A percentile compares a stretch with the other conserved stretches of the same genome.
phyloP scores from a whole-genome alignment of 495 filamentous ascomycete species.

The Aspergillus cristatus region DNA sequence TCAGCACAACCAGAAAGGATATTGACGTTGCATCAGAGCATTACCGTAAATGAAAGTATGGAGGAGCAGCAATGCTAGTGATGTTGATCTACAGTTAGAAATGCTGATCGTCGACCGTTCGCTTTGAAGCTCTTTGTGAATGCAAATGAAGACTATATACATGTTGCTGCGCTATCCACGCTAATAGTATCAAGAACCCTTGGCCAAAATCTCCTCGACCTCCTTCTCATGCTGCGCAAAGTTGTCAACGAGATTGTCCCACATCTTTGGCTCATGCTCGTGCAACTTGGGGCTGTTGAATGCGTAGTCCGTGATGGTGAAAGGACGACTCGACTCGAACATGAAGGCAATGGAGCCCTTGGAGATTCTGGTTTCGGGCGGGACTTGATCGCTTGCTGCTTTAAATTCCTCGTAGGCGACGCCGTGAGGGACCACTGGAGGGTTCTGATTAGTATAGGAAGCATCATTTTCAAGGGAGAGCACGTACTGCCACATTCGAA shows the following conservation, averaged over 20 bases:
- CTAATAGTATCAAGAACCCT: too few relatives aligned
- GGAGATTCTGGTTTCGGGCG: slow-evolving; percentile 39
- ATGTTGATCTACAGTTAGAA: too few relatives aligned
- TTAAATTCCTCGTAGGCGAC: slow-evolving; percentile 58
- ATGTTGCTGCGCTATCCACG: too few relatives aligned
- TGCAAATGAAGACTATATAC: too few relatives aligned
- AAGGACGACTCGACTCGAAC: slow-evolving; percentile 45
- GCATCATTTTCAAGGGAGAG: background rate
- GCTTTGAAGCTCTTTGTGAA: too few relatives aligned
- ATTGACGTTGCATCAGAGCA: too few relatives aligned
- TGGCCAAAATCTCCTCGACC: slow-evolving; percentile 32
- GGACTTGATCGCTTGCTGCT: slow-evolving; percentile 38
- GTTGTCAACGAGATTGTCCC: slow-evolving; percentile 45
- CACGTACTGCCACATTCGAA: slow-evolving; percentile 47
- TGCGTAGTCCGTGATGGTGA: slow-evolving; percentile 44
- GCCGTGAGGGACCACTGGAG: slow-evolving; percentile 44
- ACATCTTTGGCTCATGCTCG: slow-evolving; percentile 49
- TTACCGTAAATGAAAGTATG: too few relatives aligned
- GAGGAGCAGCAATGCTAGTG: too few relatives aligned
- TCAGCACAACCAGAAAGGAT: too few relatives aligned
- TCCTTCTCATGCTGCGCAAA: slow-evolving; percentile 35
- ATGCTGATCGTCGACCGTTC: too few relatives aligned
- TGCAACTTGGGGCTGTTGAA: slow-evolving; percentile 45
- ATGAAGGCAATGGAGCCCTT: slow-evolving; percentile 48
- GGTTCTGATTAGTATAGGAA: background rate